These are phyloP conservation scores for Stentor roeselii DNA, from an alignment of 73 alveolate species.

Conservation along the genomic window DNA sequence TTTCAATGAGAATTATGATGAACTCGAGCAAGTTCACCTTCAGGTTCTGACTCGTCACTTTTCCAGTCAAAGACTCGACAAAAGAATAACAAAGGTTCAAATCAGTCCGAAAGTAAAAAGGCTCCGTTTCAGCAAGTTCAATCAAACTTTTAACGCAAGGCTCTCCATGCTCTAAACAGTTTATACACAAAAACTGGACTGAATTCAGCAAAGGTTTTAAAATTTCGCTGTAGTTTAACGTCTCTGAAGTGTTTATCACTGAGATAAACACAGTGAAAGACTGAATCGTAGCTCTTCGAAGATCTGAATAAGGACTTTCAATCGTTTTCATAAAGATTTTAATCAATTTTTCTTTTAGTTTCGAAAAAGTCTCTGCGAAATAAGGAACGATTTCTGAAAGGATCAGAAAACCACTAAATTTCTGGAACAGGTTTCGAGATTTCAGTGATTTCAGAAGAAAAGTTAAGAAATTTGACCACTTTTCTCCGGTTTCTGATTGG, in stretches of 20 bases:
- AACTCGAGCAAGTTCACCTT: neutral
- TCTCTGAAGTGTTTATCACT: neutral
- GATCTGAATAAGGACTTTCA: neutral
- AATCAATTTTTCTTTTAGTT: neutral
- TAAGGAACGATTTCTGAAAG: neutral
- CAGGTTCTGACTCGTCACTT: neutral
- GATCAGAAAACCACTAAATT: neutral
- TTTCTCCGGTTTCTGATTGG: neutral
- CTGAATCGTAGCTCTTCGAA: neutral
- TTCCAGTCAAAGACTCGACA: neutral
- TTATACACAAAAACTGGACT: neutral
- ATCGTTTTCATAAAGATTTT: no score
- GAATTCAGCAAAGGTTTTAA: neutral
- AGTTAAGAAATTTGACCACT: neutral
- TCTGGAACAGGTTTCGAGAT: neutral
- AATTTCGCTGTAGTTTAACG: neutral
- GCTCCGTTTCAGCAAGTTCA: neutral
- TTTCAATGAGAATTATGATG: neutral
- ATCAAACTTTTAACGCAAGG: neutral
- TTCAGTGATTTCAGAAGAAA: neutral
- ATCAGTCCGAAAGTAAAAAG: neutral
- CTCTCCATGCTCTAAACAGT: neutral
- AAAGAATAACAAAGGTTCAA: neutral
- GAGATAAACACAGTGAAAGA: neutral
- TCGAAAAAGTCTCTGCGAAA: neutral